phyloP scores from a whole-genome alignment of 805 yeast genomes.

The Zygosaccharomyces lentus region DNA sequence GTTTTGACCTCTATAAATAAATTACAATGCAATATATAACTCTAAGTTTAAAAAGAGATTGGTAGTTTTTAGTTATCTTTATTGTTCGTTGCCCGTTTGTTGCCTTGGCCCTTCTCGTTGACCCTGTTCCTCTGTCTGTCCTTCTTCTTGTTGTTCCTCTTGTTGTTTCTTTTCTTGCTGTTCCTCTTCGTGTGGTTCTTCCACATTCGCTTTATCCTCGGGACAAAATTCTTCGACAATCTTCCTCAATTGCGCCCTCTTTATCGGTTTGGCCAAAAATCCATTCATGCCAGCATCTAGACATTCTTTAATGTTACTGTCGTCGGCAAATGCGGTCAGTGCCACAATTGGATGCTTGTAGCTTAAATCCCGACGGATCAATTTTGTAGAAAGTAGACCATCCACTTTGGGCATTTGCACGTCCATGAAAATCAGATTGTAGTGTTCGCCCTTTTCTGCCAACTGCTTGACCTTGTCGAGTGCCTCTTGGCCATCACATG shows the following conservation, averaged over 20 bases:
- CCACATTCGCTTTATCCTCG: conserved; percentile 2
- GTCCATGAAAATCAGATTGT: conserved; percentile 88
- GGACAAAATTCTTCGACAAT: conserved; percentile 40
- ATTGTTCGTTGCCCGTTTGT: no score
- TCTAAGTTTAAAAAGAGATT: background rate
- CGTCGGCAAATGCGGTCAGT: conserved; percentile 92
- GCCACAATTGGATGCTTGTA: conserved; percentile 82
- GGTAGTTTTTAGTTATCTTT: background rate
- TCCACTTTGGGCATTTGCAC: conserved; percentile 96
- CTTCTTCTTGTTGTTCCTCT: background rate
- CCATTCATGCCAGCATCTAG: conserved; percentile 89
- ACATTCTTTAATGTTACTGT: conserved; percentile 81
- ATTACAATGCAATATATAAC: background rate
- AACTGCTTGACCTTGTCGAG: conserved; percentile 57
- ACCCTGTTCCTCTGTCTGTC: background rate
- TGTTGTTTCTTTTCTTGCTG: background rate
- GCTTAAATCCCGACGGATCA: conserved; percentile 58
- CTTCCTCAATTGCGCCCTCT: conserved; percentile 61
- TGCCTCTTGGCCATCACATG: conserved; percentile 90
- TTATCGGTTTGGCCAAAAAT: conserved; percentile 82
- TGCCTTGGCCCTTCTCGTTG: no score
- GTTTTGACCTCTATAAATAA: background rate
- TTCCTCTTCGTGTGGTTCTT: background rate
- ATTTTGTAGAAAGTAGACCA: conserved; percentile 78
- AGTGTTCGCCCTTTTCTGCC: conserved; percentile 39